These are phyloP conservation scores for Coleophoma eucalyptorum DNA, from an alignment of 2,329 filamentous ascomycete genomes.

Conservation along the genomic window DNA sequence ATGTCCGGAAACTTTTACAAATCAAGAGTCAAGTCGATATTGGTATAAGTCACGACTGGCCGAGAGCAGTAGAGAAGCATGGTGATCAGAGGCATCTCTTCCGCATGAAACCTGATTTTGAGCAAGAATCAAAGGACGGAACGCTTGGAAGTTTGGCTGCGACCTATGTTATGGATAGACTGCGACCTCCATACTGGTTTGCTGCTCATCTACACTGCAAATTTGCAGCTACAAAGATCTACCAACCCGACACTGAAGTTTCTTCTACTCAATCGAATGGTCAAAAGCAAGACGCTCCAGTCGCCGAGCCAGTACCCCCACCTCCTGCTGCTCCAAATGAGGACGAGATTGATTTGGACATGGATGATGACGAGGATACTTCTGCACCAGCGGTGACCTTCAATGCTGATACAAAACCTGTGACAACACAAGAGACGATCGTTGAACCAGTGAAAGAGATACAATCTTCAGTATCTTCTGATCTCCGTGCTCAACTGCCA, in stretches of 20 bases:
- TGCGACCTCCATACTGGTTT: conserved; percentile 88
- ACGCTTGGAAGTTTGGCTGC: conserved; percentile 78
- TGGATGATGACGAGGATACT: conserved; percentile 47
- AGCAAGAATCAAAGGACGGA: conserved; percentile 70
- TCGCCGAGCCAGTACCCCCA: neutral
- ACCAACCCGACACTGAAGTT: conserved; percentile 26
- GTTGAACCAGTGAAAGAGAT: conserved; percentile 14
- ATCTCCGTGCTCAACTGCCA: conserved; percentile 70
- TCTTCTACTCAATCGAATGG: conserved; percentile 1
- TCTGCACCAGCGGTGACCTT: neutral
- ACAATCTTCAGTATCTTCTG: conserved; percentile 46
- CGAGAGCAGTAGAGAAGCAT: conserved; percentile 72
- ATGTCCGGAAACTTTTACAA: conserved; percentile 85
- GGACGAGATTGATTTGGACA: conserved; percentile 68
- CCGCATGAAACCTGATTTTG: conserved; percentile 69
- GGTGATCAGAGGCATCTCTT: conserved; percentile 71
- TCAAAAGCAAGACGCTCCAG: neutral
- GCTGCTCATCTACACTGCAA: conserved; percentile 90
- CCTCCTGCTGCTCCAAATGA: conserved; percentile 42
- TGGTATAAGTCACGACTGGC: conserved; percentile 95
- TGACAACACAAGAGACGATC: neutral
- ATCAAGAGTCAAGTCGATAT: conserved; percentile 86
- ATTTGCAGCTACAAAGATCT: conserved; percentile 67
- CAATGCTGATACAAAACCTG: no score
- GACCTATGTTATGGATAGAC: conserved; percentile 71